phyloP scores from a whole-genome alignment of 1,284 basidiomycete species.

The Boletus holoroseus region DNA sequence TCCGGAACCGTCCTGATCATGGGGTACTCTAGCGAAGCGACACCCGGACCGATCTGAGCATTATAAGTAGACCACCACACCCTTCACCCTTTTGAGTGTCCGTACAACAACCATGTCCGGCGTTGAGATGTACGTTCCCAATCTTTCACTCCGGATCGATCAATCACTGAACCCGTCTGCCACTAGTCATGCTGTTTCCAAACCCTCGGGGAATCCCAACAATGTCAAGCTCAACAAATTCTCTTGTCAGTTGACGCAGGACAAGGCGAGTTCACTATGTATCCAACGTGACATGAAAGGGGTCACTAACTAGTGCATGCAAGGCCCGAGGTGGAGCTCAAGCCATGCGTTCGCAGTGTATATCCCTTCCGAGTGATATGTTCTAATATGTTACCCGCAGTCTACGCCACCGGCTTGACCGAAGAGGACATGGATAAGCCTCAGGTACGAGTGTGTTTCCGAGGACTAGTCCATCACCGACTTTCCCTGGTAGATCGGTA shows the following conservation, averaged over 20 bases:
- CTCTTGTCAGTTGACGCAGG: constrained; percentile 62
- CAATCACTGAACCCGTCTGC: background rate
- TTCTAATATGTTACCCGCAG: constrained; percentile 35
- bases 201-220: constrained; percentile 26
- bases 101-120: constrained; percentile 38
- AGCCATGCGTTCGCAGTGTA: constrained; percentile 65
- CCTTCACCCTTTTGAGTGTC: background rate
- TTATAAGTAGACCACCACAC: constrained; percentile 19
- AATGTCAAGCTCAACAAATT: constrained; percentile 63
- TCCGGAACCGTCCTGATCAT: constrained; percentile 26
- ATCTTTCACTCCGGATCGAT: background rate
- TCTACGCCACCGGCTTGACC: constrained; percentile 71
- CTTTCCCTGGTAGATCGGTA: constrained; percentile 56
- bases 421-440: constrained; percentile 79
- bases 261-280: constrained; percentile 45
- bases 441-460: constrained; percentile 45
- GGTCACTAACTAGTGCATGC: constrained; percentile 1
- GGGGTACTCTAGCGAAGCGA: constrained; percentile 8
- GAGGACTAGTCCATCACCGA: constrained; percentile 1
- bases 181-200: constrained; percentile 40
- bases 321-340: constrained; percentile 71
- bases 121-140: constrained; percentile 53
- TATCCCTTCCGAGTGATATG: background rate
- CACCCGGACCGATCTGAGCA: constrained; percentile 8
- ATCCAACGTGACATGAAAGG: background rate